Conservation (phyloP, 495 filamentous ascomycete genomes). For the Aspergillus wentii region DNA sequence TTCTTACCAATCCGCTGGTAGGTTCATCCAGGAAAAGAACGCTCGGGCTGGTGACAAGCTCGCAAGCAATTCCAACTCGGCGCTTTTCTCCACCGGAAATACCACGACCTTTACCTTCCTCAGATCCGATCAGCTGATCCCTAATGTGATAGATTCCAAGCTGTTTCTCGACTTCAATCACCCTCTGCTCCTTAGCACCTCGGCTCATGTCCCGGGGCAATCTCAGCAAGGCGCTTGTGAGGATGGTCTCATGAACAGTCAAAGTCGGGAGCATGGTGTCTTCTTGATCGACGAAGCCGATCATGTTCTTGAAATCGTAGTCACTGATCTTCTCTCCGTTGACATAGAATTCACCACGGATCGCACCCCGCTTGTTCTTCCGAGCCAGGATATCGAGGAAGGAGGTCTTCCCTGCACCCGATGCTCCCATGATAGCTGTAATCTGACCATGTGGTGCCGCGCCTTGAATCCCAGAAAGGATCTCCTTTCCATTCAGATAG, state of each 20-base stretch:
- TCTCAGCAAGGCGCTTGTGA: slow-evolving; percentile 86
- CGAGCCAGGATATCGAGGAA: slow-evolving; percentile 95
- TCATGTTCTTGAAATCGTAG: slow-evolving; percentile 80
- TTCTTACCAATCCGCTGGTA: slow-evolving; percentile 76
- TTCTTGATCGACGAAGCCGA: slow-evolving; percentile 97
- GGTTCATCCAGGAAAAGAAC: slow-evolving; percentile 97
- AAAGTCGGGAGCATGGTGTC: slow-evolving; percentile 96
- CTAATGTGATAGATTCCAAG: slow-evolving; percentile 89
- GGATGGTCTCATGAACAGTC: slow-evolving; percentile 96
- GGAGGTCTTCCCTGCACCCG: slow-evolving; percentile 94
- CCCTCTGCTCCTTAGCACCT: slow-evolving; percentile 79
- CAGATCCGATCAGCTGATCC: slow-evolving; percentile 94
- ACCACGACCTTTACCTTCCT: slow-evolving; percentile 89
- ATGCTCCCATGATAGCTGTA: slow-evolving; percentile 97
- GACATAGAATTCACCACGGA: slow-evolving; percentile 81
- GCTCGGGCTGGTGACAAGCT: slow-evolving; percentile 94
- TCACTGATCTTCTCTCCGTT: slow-evolving; percentile 90
- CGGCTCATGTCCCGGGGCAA: slow-evolving; percentile 87
- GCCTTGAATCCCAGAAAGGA: slow-evolving; percentile 75
- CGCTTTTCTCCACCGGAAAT: slow-evolving; percentile 97
- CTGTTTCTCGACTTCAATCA: slow-evolving; percentile 90
- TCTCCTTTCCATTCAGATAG: slow-evolving; percentile 77
- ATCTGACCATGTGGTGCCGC: slow-evolving; percentile 85
- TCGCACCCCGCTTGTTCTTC: slow-evolving; percentile 89
- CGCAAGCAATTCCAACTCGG: slow-evolving; percentile 93